Conservation (phyloP, 371 early-diverging fungal species). For the Blakeslea trispora region DNA sequence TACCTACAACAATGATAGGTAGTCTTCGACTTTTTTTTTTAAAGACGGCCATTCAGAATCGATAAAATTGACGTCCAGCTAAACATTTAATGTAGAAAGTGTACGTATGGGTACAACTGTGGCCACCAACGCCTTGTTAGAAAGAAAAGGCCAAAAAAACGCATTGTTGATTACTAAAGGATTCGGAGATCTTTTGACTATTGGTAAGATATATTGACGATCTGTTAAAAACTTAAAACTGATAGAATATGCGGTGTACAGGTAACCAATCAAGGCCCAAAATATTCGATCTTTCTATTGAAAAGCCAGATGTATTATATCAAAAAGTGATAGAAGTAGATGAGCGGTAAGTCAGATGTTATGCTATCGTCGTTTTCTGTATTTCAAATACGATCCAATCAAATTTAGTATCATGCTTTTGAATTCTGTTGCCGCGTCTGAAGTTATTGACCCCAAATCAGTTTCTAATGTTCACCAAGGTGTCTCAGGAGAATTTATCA, state of each 20-base stretch:
- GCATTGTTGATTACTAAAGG: constrained; percentile 91
- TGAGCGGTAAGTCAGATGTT: constrained; percentile 67
- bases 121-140: constrained; percentile 93
- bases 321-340: constrained; percentile 85
- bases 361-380: neutral
- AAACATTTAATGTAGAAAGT: constrained; percentile 54
- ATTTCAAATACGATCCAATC: neutral
- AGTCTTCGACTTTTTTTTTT: too few species aligned
- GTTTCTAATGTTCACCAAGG: constrained; percentile 57
- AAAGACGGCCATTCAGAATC: too few species aligned
- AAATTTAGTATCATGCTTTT: constrained; percentile 68
- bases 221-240: too few species aligned
- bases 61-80: too few species aligned
- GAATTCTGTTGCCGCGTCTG: constrained; percentile 66
- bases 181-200: constrained; percentile 72
- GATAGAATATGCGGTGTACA: too few species aligned
- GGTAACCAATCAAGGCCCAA: constrained; percentile 93
- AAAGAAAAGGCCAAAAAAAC: constrained; percentile 87
- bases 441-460: constrained; percentile 41
- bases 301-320: constrained; percentile 84
- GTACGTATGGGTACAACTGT: constrained; percentile 98
- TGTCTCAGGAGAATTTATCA: constrained; percentile 86
- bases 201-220: constrained; percentile 45
- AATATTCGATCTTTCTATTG: constrained; percentile 91
- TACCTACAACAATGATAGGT: constrained; percentile 79